These are phyloP conservation scores for Betula pendula DNA, from an alignment of 306 rosid genomes.

Conservation along the genomic window DNA sequence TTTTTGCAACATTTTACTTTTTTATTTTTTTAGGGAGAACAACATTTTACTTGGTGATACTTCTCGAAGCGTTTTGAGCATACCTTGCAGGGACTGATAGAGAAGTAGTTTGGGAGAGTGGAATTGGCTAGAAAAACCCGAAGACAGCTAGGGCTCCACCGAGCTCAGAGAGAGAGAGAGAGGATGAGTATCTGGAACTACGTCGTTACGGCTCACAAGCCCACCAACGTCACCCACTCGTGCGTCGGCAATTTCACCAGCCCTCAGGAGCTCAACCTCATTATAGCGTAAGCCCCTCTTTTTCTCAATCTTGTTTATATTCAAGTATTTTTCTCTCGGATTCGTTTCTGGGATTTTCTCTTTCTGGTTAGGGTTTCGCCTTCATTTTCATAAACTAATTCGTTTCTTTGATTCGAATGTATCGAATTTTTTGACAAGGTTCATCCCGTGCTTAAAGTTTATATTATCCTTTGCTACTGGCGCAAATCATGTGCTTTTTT, in stretches of 20 bases:
- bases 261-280: conserved; percentile 95
- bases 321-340: not conserved
- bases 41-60: no score
- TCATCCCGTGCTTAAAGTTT: not conserved
- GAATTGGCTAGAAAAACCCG: no score
- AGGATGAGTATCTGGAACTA: conserved; percentile 97
- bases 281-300: conserved; percentile 56
- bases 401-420: not conserved
- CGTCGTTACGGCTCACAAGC: conserved; percentile 96
- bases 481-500: no score
- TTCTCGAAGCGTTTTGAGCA: no score
- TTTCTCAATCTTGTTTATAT: not conserved
- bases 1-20: no score
- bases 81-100: no score
- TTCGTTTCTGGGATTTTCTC: not conserved
- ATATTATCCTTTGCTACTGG: not conserved
- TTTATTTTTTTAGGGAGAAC: no score
- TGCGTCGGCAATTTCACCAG: conserved; percentile 98
- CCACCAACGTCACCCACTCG: conserved; percentile 91
- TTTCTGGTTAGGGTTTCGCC: conserved; percentile 29
- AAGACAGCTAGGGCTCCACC: no score
- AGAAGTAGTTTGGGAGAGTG: no score
- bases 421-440: no score
- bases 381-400: not conserved
- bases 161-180: not conserved